Evolutionary conservation across 257 asterid genomes (phyloP), one percentile per base, ranked within the genome.

Genomic region (Solanum medicagineum): DNA sequence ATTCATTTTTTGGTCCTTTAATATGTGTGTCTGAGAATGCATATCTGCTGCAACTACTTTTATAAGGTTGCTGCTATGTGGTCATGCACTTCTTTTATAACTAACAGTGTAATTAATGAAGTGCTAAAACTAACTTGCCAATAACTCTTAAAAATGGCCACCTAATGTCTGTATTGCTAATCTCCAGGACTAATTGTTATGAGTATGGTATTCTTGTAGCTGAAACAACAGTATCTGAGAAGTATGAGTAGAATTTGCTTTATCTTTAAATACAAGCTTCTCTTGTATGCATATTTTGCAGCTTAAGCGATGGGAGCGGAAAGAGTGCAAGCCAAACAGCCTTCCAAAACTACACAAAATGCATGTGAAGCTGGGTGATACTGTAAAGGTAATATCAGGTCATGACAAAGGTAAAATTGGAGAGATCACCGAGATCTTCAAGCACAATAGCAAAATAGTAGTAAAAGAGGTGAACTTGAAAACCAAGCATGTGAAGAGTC

Each of bases 301-400:
- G 99, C 89, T 95, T 81, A 97, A 95, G 88, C 89, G 90, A 86
- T 97, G 98, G 98, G 99, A 97, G 86, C 85, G 98, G 89, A 97
- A 95, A 88, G 93, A 97, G 65, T 95, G 99, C 94, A 97, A 93
- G 88, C 95, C 98, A 75, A 97, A 97, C 97, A 94, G 99, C 87
- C 92, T 97, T 56, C 99, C 99, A 0, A 92, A 90, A 84, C 91
- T 95, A 47, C 98, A 93, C 68, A 95, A 97, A 86, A 92, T 97
- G 95, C 99, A 97, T 75, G 99, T 95, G 26, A 95, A 92, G 86
- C 87, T 95, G 40, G 99, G 99, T 22, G 99, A 97, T 81, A 94
- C 98, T 4, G 92, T 95, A 40, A 97, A 97, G 92, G 94, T 97
- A 87, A 94, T 97, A 82, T 85, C 99, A 47, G 99, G 99, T 51